phyloP scores from a whole-genome alignment of 768 basidiomycete genomes.

The Scleroderma citrinum region DNA sequence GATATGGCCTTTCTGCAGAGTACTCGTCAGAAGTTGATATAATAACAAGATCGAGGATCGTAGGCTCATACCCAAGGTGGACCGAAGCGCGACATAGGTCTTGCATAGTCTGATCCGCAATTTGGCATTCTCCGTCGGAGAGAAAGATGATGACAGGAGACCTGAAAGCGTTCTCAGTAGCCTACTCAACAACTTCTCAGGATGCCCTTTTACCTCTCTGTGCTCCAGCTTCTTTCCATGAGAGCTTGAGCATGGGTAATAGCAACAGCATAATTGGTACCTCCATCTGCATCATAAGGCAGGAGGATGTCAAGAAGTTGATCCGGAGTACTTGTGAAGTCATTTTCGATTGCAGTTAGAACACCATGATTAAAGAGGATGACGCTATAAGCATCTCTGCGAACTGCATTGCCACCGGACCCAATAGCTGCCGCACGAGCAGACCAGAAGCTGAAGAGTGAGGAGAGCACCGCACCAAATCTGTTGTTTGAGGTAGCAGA shows the following conservation, averaged over 20 bases:
- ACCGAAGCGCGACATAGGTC: constrained; percentile 33
- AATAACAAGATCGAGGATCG: neutral
- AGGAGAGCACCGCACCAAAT: constrained; percentile 52
- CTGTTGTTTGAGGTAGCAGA: constrained; percentile 35
- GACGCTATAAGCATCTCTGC: constrained; percentile 51
- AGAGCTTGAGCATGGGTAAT: constrained; percentile 29
- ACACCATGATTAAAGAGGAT: constrained; percentile 36
- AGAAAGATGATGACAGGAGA: constrained; percentile 48
- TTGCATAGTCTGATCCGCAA: constrained; percentile 31
- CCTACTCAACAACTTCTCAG: neutral
- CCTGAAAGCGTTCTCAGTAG: constrained; percentile 17
- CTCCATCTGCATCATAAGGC: constrained; percentile 25
- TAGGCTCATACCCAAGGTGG: constrained; percentile 31
- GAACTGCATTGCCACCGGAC: constrained; percentile 20
- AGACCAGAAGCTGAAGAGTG: constrained; percentile 48
- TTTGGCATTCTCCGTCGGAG: constrained; percentile 40
- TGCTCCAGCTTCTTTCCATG: constrained; percentile 42
- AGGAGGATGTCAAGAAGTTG: constrained; percentile 40
- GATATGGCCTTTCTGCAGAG: constrained; percentile 42
- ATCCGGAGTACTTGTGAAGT: constrained; percentile 37
- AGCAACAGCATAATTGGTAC: constrained; percentile 41
- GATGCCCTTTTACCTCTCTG: constrained; percentile 30
- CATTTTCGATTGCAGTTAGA: constrained; percentile 32
- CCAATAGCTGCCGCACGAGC: constrained; percentile 38
- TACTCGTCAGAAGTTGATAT: neutral